These are phyloP conservation scores for Fusarium keratoplasticum DNA, from an alignment of 2,329 filamentous ascomycete species.

Conservation along the genomic window DNA sequence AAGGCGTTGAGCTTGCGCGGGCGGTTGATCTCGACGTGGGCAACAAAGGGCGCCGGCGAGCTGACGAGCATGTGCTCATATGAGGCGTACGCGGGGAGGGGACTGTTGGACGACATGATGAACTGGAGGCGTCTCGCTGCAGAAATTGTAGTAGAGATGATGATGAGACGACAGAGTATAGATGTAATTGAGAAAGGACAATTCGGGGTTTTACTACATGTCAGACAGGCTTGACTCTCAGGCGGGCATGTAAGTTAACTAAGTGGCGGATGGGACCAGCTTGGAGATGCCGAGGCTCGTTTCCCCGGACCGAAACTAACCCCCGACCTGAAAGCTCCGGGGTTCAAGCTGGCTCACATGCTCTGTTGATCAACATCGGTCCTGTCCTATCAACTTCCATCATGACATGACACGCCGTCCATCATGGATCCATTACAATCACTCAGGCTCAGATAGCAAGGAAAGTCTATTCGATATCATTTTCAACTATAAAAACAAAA, in stretches of 20 bases:
- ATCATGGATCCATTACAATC: neutral
- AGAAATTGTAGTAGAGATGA: neutral
- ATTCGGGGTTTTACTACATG: neutral
- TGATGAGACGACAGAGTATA: neutral
- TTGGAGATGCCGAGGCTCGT: slow-evolving; percentile 43
- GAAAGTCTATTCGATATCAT: slow-evolving; percentile 40
- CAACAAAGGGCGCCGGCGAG: slow-evolving; percentile 78
- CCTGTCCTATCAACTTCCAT: neutral
- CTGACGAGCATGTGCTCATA: slow-evolving; percentile 80
- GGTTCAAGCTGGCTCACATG: slow-evolving; percentile 19
- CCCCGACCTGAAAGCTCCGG: neutral
- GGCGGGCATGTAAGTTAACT: slow-evolving; percentile 10
- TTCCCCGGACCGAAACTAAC: slow-evolving; percentile 7
- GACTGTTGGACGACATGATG: slow-evolving; percentile 40
- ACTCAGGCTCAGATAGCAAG: slow-evolving; percentile 4
- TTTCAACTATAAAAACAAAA: slow-evolving; percentile 37
- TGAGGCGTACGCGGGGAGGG: slow-evolving; percentile 53
- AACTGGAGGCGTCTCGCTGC: neutral
- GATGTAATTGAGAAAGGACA: neutral
- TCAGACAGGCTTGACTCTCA: slow-evolving; percentile 6
- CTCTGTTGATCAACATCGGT: neutral
- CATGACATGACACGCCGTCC: neutral
- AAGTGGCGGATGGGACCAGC: slow-evolving; percentile 9
- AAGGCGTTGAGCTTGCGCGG: slow-evolving; percentile 91
- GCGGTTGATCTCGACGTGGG: slow-evolving; percentile 93